Evolutionary conservation across 495 filamentous ascomycete species (phyloP).

Genomic region (Aspergillus bridgeri): DNA sequence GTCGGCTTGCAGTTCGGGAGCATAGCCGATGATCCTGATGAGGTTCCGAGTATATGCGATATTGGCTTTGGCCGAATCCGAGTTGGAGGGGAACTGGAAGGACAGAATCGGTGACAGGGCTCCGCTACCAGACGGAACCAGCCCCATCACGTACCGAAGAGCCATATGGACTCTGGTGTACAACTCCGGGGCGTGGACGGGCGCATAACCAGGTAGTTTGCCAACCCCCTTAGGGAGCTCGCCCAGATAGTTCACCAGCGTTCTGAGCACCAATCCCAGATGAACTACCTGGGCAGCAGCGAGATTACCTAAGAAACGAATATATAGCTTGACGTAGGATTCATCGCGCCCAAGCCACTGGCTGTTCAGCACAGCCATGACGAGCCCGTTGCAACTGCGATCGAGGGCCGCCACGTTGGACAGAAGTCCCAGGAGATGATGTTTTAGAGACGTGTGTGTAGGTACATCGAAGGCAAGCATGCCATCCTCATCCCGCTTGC

Average conservation of each 20-base stretch:
- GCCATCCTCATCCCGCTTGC: constrained; percentile 40
- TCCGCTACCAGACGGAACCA: constrained; percentile 74
- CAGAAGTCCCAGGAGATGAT: constrained; percentile 76
- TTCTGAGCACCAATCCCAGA: constrained; percentile 61
- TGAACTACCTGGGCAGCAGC: constrained; percentile 73
- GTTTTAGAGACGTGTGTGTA: constrained; percentile 56
- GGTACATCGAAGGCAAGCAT: constrained; percentile 35
- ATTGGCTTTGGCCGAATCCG: constrained; percentile 67
- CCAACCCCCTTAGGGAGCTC: constrained; percentile 51
- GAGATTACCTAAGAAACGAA: constrained; percentile 75
- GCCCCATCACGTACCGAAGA: constrained; percentile 68
- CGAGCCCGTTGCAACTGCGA: constrained; percentile 68
- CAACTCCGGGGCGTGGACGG: constrained; percentile 55
- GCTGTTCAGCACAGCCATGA: constrained; percentile 67
- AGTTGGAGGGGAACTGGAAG: constrained; percentile 68
- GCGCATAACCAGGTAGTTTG: constrained; percentile 56
- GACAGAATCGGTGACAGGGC: constrained; percentile 62
- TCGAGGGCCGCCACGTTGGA: constrained; percentile 67
- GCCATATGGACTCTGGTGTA: constrained; percentile 70
- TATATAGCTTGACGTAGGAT: constrained; percentile 72
- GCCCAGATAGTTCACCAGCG: constrained; percentile 74
- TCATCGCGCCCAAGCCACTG: constrained; percentile 85
- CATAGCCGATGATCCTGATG: constrained; percentile 67
- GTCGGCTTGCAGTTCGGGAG: constrained; percentile 75
- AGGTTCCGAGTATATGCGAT: constrained; percentile 77